Percentiles rank a stretch among this genome's conserved stretches.
These are phyloP conservation scores for Colletotrichum sansevieriae DNA, from an alignment of 2,329 filamentous ascomycete species.

Conservation along the genomic window DNA sequence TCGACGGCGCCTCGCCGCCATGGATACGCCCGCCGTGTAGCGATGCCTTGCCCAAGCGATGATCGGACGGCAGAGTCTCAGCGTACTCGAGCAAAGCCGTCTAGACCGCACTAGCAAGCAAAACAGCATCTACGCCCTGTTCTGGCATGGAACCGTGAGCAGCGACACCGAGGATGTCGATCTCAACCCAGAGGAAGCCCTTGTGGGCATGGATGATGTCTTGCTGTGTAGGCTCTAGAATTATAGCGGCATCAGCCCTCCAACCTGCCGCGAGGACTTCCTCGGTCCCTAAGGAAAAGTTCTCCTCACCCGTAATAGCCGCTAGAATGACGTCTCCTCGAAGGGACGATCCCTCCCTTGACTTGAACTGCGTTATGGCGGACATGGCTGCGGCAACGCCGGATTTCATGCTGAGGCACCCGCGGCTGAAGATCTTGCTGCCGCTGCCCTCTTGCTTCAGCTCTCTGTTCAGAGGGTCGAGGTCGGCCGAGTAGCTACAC, in stretches of 20 bases:
- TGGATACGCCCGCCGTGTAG: constrained; percentile 62
- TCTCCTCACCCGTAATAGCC: no score
- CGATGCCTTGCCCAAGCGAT: constrained; percentile 53
- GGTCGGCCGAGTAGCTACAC: no score
- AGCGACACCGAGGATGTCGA: constrained; percentile 57
- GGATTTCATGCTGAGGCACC: constrained; percentile 62
- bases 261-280: constrained; percentile 60
- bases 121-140: constrained; percentile 64
- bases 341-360: no score
- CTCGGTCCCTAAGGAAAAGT: no score
- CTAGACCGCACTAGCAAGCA: constrained; percentile 61
- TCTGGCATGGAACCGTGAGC: constrained; percentile 57
- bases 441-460: no score
- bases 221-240: constrained; percentile 61
- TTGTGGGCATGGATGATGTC: constrained; percentile 61
- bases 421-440: constrained; percentile 56
- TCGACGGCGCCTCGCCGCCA: constrained; percentile 65
- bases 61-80: constrained; percentile 51
- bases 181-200: constrained; percentile 62
- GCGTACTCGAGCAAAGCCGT: constrained; percentile 59
- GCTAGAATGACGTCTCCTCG: no score
- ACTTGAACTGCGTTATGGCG: no score
- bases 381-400: no score
- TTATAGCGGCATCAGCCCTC: constrained; percentile 64
- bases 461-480: no score